Evolutionary conservation across 2,329 filamentous ascomycete genomes (phyloP).

Genomic region (Monosporascus sp.): DNA sequence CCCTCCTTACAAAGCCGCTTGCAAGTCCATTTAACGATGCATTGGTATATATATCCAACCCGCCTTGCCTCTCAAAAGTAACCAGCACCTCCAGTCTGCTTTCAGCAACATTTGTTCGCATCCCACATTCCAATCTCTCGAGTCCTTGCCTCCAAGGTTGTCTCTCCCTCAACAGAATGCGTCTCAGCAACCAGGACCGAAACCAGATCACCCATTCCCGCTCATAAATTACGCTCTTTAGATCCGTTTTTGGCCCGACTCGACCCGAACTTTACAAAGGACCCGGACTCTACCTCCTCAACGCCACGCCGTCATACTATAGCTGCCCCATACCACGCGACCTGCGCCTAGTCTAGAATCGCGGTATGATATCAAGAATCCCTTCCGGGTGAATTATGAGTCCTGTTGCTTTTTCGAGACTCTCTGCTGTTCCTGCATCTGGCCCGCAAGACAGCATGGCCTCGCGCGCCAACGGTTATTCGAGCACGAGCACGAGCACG

Average conservation of each 20-base stretch:
- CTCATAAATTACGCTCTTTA: not conserved
- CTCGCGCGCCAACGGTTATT: constrained; percentile 8
- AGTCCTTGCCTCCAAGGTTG: not conserved
- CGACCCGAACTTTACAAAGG: not conserved
- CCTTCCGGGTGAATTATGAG: constrained; percentile 15
- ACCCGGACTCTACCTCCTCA: not conserved
- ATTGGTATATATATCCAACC: too few species aligned
- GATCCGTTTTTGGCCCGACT: not conserved
- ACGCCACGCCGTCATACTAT: not conserved
- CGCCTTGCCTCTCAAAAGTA: too few species aligned
- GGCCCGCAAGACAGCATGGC: constrained; percentile 11
- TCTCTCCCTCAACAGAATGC: not conserved
- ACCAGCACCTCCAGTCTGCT: too few species aligned
- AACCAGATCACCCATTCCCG: not conserved
- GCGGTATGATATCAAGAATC: constrained; percentile 5
- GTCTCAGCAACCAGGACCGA: not conserved
- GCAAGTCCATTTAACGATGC: too few species aligned
- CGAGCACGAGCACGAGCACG: constrained; percentile 2
- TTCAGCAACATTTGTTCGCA: too few species aligned
- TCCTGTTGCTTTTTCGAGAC: constrained; percentile 16
- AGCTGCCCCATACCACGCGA: too few species aligned
- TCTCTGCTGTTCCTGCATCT: constrained; percentile 3
- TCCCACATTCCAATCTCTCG: too few species aligned
- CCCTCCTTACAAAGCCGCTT: too few species aligned
- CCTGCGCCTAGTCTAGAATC: not conserved